Evolutionary conservation across 2,329 filamentous ascomycete species (phyloP).

Genomic region (Botrytis fragariae): DNA sequence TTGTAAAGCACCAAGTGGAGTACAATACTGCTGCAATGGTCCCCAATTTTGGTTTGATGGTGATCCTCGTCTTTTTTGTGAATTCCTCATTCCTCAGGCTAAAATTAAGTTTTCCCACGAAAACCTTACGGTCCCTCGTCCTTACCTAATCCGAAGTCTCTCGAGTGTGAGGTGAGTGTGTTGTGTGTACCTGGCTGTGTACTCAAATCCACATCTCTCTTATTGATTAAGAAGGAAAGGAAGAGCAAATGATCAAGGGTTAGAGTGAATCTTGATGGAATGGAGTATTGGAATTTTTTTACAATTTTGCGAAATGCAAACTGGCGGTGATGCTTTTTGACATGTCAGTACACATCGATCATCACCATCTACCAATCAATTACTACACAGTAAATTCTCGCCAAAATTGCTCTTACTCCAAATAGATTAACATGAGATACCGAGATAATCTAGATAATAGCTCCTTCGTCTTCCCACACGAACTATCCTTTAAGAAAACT

Average conservation of each 20-base stretch:
- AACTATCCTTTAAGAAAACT: background rate
- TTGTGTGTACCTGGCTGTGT: background rate
- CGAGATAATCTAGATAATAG: background rate
- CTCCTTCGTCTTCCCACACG: background rate
- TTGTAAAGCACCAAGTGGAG: constrained; percentile 14
- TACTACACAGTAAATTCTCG: background rate
- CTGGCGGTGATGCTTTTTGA: constrained; percentile 4
- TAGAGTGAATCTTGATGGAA: background rate
- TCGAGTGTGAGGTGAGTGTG: background rate
- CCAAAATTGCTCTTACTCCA: background rate
- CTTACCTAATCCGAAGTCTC: background rate
- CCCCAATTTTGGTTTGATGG: background rate
- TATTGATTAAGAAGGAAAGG: background rate
- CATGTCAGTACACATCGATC: background rate
- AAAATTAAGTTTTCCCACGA: background rate
- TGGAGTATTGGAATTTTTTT: background rate
- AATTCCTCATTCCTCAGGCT: constrained; percentile 6
- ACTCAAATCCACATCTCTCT: background rate
- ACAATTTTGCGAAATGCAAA: background rate
- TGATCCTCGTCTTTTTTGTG: constrained; percentile 3
- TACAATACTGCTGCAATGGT: background rate
- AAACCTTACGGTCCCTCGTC: background rate
- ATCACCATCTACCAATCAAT: background rate
- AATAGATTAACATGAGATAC: background rate
- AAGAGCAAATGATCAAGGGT: background rate